Evolutionary conservation across 345 rosid genomes (phyloP).

Genomic region (Sisymbrium irio): DNA sequence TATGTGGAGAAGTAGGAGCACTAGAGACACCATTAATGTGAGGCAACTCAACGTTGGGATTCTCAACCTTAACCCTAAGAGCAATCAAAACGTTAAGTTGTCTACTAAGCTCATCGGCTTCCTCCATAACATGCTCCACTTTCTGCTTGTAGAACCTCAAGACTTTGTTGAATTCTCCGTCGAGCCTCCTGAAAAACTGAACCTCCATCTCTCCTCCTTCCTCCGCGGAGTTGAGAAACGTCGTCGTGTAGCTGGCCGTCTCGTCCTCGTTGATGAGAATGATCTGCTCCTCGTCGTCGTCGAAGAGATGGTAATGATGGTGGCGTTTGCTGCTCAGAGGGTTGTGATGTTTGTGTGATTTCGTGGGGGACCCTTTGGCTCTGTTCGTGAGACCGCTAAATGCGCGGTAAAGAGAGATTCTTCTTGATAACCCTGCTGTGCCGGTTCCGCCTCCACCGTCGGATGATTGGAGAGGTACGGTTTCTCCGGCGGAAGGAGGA

Average conservation of each 20-base stretch:
- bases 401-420: conserved; percentile 52
- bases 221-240: conserved; percentile 50
- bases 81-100: conserved; percentile 82
- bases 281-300: conserved; percentile 51
- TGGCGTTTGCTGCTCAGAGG: conserved; percentile 26
- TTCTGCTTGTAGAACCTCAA: conserved; percentile 50
- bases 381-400: conserved; percentile 67
- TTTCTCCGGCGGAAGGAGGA: conserved; percentile 2
- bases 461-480: neutral
- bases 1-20: conserved; percentile 31
- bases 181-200: conserved; percentile 56
- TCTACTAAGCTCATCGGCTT: conserved; percentile 68
- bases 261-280: conserved; percentile 47
- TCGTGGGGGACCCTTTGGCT: conserved; percentile 32
- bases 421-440: conserved; percentile 7
- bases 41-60: conserved; percentile 37
- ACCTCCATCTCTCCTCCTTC: conserved; percentile 60
- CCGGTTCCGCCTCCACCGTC: neutral
- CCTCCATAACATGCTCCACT: conserved; percentile 48
- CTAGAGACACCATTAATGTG: conserved; percentile 4
- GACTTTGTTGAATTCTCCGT: conserved; percentile 70
- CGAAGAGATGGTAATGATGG: conserved; percentile 25
- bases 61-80: conserved; percentile 60
- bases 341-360: conserved; percentile 16
- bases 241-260: conserved; percentile 32